Conservation (phyloP, 1,284 basidiomycete genomes). For the Cutaneotrichosporon arboriforme region DNA sequence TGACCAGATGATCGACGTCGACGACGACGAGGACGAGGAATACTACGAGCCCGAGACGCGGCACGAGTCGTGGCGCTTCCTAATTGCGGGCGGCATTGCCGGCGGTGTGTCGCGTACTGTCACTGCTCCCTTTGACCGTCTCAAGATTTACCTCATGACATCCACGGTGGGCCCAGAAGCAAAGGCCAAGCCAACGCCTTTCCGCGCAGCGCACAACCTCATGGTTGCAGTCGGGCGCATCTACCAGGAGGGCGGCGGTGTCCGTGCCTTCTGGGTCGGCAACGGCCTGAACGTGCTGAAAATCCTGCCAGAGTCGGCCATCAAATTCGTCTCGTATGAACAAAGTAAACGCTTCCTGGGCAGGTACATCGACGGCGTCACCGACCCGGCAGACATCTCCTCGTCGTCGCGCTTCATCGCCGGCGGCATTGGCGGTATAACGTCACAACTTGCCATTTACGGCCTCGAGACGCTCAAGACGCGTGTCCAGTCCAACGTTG, state of each 20-base stretch:
- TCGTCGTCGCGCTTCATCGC: slow-evolving; percentile 88
- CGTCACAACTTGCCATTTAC: slow-evolving; percentile 70
- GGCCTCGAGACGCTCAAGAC: slow-evolving; percentile 58
- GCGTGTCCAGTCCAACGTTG: slow-evolving; percentile 82
- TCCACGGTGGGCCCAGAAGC: slow-evolving; percentile 35
- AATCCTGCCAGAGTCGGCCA: slow-evolving; percentile 95
- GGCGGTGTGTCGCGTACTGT: slow-evolving; percentile 92
- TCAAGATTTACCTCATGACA: slow-evolving; percentile 97
- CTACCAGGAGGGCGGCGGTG: slow-evolving; percentile 74
- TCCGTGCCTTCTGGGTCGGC: slow-evolving; percentile 85
- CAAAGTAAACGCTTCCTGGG: slow-evolving; percentile 92
- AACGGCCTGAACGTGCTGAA: slow-evolving; percentile 62
- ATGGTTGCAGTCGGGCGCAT: slow-evolving; percentile 67
- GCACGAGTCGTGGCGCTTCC: slow-evolving; percentile 75
- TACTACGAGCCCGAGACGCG: slow-evolving; percentile 62
- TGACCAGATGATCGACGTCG: slow-evolving; percentile 50
- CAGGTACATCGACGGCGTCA: slow-evolving; percentile 81
- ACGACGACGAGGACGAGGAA: slow-evolving; percentile 59
- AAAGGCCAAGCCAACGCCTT: slow-evolving; percentile 44
- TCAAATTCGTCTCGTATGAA: slow-evolving; percentile 97
- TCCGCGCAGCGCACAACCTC: slow-evolving; percentile 53
- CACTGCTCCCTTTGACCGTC: slow-evolving; percentile 94
- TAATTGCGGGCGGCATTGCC: slow-evolving; percentile 88
- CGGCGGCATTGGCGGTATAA: slow-evolving; percentile 91
- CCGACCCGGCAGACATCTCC: slow-evolving; percentile 83